Evolutionary conservation across 208 protist genomes (phyloP).

Genomic region (Crithidia bombi): DNA sequence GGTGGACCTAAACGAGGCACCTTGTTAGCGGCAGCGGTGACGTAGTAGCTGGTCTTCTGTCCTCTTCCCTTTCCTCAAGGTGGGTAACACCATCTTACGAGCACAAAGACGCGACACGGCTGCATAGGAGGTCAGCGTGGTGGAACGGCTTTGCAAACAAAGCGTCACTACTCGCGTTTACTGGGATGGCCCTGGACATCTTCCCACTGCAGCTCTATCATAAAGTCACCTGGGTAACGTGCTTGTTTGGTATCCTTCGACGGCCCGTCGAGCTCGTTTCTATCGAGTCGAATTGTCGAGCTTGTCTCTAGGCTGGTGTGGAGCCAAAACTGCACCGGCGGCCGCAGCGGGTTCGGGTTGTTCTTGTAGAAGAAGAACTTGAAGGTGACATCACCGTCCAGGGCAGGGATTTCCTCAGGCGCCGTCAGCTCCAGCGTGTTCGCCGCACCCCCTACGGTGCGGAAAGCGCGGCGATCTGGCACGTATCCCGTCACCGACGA

Average conservation of each 20-base stretch:
- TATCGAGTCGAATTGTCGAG: constrained; percentile 33
- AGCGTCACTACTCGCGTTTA: background rate
- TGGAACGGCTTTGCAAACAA: background rate
- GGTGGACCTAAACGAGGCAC: no score
- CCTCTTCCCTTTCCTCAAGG: background rate
- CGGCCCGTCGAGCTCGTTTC: constrained; percentile 67
- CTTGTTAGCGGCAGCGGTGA: no score
- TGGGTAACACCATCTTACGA: background rate
- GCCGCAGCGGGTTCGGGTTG: constrained; percentile 64
- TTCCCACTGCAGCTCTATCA: constrained; percentile 46
- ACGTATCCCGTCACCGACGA: constrained; percentile 28
- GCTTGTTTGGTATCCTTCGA: constrained; percentile 72
- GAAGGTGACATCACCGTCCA: constrained; percentile 66
- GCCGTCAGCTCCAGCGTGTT: constrained; percentile 46
- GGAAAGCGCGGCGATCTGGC: constrained; percentile 30
- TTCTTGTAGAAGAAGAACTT: constrained; percentile 78
- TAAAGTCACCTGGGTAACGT: constrained; percentile 72
- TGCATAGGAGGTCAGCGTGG: background rate
- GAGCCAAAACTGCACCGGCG: constrained; percentile 79
- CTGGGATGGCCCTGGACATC: constrained; percentile 27
- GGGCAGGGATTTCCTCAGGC: constrained; percentile 47
- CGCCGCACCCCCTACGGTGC: constrained; percentile 6
- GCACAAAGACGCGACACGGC: background rate
- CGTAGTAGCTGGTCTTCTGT: background rate
- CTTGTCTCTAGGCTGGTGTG: constrained; percentile 64